Evolutionary conservation across 169 alveolate genomes (phyloP), one percentile per base, ranked within the genome.

Genomic region (Perkinsus chesapeaki): DNA sequence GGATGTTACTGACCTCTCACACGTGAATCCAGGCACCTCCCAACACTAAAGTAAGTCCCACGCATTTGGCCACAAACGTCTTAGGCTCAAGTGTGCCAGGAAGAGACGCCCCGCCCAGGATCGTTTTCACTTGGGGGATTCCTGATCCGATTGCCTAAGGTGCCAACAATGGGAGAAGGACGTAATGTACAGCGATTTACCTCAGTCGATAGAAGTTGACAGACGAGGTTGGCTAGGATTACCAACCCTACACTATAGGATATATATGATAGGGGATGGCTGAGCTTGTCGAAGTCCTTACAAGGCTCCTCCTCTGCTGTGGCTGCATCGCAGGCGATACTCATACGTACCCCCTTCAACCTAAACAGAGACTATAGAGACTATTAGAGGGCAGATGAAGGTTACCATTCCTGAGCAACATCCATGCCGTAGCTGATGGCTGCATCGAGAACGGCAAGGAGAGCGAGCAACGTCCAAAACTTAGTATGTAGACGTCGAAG

Each of bases 101-200:
- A 36, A 96, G 94, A 38, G 94, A 94, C 3, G 96, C 95, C 34
- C 98, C 98, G 36, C 97, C 96, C 48, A 97, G 93, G 0, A 96
- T 96, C 20, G 97, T 95, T 92, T 96, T 97, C 94, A 97, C 94
- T 92, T 97, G 97, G 0, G 98, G 98, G 73, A 97, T 96, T 37
- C 98, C 98, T 72, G 97, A 95, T 27, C 98, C 98, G 23, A 60
- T 60, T 34, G 82, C 82, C 82, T 60, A 34, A 60, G 82, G 3
- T 3, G 82, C 9, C 27, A 10, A 10, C 72, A n/a, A 47, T 47
- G 19, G 27, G 19, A 47, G 27, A 47, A 10, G 72, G 27, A 10
- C 72, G 19, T 10, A 47, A 9, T 10, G 19, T 19, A 47, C 9
- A 10, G 72, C 72, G 27, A 60, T 34, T 60, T 34, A 60, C 82